Evolutionary conservation across 2,329 filamentous ascomycete species (phyloP).

Genomic region (Xylaria polymorpha): DNA sequence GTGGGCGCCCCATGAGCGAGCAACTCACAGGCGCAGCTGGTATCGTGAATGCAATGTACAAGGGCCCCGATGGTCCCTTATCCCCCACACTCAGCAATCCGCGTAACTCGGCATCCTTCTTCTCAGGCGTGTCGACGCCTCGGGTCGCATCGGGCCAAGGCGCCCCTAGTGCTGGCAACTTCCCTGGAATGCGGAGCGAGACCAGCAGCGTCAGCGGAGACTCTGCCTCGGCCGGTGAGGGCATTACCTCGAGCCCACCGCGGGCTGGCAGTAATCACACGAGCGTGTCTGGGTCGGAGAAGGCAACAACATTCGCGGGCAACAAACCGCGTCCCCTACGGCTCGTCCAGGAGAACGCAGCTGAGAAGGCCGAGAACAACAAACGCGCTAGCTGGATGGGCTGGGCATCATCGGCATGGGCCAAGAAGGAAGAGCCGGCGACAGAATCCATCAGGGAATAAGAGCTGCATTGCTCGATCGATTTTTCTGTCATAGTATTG

Average conservation of each 20-base stretch:
- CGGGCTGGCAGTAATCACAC: conserved; percentile 54
- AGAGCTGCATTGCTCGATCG: conserved; percentile 1
- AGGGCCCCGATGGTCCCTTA: conserved; percentile 72
- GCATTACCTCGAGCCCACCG: conserved; percentile 61
- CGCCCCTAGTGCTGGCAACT: conserved; percentile 69
- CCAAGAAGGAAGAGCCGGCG: conserved; percentile 61
- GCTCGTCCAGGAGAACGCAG: conserved; percentile 81
- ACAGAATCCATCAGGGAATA: conserved; percentile 40
- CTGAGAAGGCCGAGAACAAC: conserved; percentile 65
- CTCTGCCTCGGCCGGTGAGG: conserved; percentile 67
- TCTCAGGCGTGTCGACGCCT: conserved; percentile 53
- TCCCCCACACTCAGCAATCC: conserved; percentile 69
- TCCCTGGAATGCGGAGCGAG: conserved; percentile 76
- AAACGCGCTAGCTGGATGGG: conserved; percentile 75
- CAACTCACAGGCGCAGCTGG: conserved; percentile 72
- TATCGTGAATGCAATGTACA: conserved; percentile 91
- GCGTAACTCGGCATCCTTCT: conserved; percentile 73
- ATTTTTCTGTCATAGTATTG: conserved; percentile 13
- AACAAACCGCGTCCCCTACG: conserved; percentile 87
- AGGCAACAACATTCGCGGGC: conserved; percentile 69
- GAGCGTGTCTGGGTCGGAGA: conserved; percentile 55
- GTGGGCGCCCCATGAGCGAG: conserved; percentile 70
- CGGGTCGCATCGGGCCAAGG: conserved; percentile 58
- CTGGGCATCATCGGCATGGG: conserved; percentile 59
- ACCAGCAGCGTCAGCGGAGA: conserved; percentile 75